Evolutionary conservation across 2,329 filamentous ascomycete species (phyloP).

Genomic region (Alternaria brassicicola): DNA sequence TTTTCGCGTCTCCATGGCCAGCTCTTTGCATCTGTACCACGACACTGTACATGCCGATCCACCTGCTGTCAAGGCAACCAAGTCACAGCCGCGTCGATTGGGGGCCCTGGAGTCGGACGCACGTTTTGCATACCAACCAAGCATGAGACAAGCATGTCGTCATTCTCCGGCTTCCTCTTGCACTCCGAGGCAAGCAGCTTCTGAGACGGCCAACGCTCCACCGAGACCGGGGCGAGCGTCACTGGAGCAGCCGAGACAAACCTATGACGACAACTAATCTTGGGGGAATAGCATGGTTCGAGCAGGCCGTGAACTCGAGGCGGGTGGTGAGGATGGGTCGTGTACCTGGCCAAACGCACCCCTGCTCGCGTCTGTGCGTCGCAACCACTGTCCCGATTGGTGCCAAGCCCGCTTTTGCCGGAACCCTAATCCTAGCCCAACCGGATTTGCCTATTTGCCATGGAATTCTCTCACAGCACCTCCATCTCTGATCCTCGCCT

Average conservation of each 20-base stretch:
- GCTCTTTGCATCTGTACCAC: not conserved
- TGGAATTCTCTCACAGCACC: not conserved
- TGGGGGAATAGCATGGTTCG: not conserved
- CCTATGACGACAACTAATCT: conserved; percentile 1
- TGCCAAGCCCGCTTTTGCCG: conserved; percentile 5
- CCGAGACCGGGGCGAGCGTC: not conserved
- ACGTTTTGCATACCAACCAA: not conserved
- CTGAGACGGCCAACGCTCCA: conserved; percentile 1
- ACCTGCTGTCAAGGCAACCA: conserved; percentile 14
- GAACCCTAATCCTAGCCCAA: not conserved
- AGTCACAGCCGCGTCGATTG: conserved; percentile 7
- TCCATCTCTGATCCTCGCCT: not conserved
- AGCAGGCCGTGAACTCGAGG: not conserved
- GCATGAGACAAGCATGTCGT: conserved; percentile 21
- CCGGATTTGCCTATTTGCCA: not conserved
- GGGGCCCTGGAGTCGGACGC: not conserved
- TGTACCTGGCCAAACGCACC: conserved; percentile 1
- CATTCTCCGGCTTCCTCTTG: conserved; percentile 5
- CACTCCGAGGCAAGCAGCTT: not conserved
- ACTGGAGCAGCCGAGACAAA: not conserved
- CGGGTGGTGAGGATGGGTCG: not conserved
- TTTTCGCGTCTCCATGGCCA: not conserved
- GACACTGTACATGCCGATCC: not conserved
- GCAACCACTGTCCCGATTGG: not conserved
- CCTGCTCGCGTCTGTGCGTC: not conserved